A percentile compares a stretch with the other conserved stretches of the same genome.
phyloP scores from a whole-genome alignment of 2,329 filamentous ascomycete species.

The Diaporthe citrichinensis region DNA sequence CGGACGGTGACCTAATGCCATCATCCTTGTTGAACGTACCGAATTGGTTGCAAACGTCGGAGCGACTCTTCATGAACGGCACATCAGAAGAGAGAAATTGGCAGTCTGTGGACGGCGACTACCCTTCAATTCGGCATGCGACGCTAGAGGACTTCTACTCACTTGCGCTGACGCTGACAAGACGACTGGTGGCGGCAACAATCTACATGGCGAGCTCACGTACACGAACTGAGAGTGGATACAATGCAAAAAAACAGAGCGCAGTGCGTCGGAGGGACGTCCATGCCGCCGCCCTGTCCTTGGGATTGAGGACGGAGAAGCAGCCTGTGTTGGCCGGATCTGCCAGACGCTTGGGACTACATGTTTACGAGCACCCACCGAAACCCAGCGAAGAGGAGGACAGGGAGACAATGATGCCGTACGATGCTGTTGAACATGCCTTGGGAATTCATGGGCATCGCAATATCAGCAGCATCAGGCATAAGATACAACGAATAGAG shows the following conservation, averaged over 20 bases:
- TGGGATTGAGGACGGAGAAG: slow-evolving; percentile 58
- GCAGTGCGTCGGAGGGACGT: slow-evolving; percentile 62
- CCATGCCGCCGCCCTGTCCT: slow-evolving; percentile 61
- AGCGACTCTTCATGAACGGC: slow-evolving; percentile 82
- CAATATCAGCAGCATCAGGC: slow-evolving; percentile 19
- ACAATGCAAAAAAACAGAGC: slow-evolving; percentile 47
- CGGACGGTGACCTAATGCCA: slow-evolving; percentile 36
- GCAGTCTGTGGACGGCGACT: slow-evolving; percentile 68
- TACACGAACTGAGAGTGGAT: slow-evolving; percentile 64
- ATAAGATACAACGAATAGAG: slow-evolving; percentile 16
- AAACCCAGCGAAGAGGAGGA: slow-evolving; percentile 46
- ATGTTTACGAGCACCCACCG: slow-evolving; percentile 57
- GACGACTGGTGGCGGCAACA: slow-evolving; percentile 77
- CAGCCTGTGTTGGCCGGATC: slow-evolving; percentile 62
- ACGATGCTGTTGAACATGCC: slow-evolving; percentile 59
- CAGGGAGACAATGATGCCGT: slow-evolving; percentile 53
- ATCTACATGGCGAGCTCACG: slow-evolving; percentile 81
- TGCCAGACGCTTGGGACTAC: slow-evolving; percentile 64
- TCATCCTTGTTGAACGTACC: slow-evolving; percentile 67
- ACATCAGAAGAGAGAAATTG: slow-evolving; percentile 75
- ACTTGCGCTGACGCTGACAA: slow-evolving; percentile 76
- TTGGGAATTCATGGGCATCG: slow-evolving; percentile 47
- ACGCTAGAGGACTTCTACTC: slow-evolving; percentile 83
- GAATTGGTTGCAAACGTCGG: slow-evolving; percentile 75
- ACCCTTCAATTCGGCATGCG: slow-evolving; percentile 80